Base-by-base conservation (phyloP, 805 yeast species). In the Kuraishia cidri region DNA sequence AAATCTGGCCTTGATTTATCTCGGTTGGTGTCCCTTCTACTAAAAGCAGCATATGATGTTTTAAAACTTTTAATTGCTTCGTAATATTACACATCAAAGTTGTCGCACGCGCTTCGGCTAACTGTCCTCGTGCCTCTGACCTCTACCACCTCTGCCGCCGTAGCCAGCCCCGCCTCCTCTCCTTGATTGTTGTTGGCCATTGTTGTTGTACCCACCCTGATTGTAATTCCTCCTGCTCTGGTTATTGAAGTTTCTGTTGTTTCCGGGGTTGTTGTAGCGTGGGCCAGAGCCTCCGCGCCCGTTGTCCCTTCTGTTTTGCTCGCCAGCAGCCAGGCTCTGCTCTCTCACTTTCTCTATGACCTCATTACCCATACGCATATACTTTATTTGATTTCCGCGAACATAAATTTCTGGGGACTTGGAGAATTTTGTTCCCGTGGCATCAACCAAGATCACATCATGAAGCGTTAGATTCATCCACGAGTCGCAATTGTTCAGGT, bases 401-500 rank as follows among this genome's bases (percentile, higher is more conserved):
- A 88, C 72, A 51, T 87, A 88, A 36, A 80, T 69, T 46, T 84
- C 94, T 3, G 77, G 73, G 29, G 81, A 57, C 48, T 79, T 77
- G 33, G 68, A 54, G 52, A 72, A 82, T 34, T 63, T 64, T 41
- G 71, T 76, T 24, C 83, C 90, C 43, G 67, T 52, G 26, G 74
- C 62, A 45, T 74, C 73, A 11, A 78, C 69, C 49, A 78, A 82
- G 30, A 77, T 72, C 11, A 80, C 97, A 41, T 87, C 78, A 22
- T 67, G 67, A 34, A 92, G 65, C 2, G 95, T 83, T 42, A 92
- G 65, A 55, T 92, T 92, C 99, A 92, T 92, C 87, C 94, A 84
- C 25, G 85, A 78, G 54, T 92, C 99, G 46, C 95, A 86, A 49
- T 84, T 82, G 35, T 75, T 73, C 38, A 92, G 64, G 36, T 71